Base-by-base conservation (phyloP, 371 early-diverging fungal genomes). In the Mucor racemosus region DNA sequence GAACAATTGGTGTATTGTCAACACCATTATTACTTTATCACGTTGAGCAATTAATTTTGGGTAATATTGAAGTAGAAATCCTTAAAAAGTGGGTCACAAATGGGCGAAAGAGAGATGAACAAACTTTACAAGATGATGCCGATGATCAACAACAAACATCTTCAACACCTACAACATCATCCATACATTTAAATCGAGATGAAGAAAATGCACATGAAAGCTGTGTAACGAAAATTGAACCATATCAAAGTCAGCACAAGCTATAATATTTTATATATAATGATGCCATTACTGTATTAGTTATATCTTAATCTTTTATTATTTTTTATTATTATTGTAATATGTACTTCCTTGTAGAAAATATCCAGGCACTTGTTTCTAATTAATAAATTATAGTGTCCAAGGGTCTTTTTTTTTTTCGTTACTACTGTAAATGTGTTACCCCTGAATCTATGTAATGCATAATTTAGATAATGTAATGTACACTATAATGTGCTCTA, bases 21-120 rank as follows among this genome's bases (percentile, higher is more conserved):
- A 84, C 89, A 0, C 93, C 93, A 0, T 70, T 92, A 10, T 65
- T 92, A 58, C 76, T 91, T 19, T 92, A 92, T 65, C 91, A 92
- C 69, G 88, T 90, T 17, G 88, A 86, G 62, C 92, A 92, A 50
- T 69, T 92, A 36, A 86, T 91, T 66, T 71, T 88, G 15, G 74
- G 74, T 0, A 74, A 74, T 31, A 74, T 74, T 21, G 74, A 74
- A 34, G 70, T 74, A 5, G 74, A 74, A 33, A 56, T 74, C 0
- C 61, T 74, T 2, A 74, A 74, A 48, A 66, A 62, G 19, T 74
- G 74, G 74, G 67, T 74, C 10, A 11, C 14, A 8, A 53, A 62
- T 26, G 74, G 74, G 7, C 14, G 60, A 48, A 44, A 53, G 39
- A 50, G 19, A 34, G 46, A 54, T 1, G 59, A 46, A 15, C 3